A percentile compares a stretch with the other conserved stretches of the same genome.
These are phyloP conservation scores for Emergomyces pasteurianus DNA, from an alignment of 2,329 filamentous ascomycete species.

Conservation along the genomic window DNA sequence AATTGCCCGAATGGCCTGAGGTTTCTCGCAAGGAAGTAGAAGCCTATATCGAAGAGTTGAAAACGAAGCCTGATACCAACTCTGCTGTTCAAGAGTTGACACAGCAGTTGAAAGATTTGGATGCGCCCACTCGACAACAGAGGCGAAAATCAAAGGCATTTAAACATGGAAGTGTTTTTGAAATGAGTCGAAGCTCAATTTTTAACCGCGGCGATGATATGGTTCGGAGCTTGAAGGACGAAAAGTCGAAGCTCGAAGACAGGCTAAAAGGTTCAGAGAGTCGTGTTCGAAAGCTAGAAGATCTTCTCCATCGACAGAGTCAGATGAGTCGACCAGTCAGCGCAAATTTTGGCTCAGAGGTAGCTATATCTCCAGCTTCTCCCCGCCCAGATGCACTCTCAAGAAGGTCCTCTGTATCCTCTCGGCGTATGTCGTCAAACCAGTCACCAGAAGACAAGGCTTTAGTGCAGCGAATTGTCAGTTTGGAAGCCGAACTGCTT, in stretches of 20 bases:
- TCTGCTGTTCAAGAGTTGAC: conserved; percentile 58
- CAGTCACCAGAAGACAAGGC: conserved; percentile 49
- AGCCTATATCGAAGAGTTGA: conserved; percentile 56
- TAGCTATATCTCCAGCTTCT: conserved; percentile 31
- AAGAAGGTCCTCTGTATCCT: conserved; percentile 48
- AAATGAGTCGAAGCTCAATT: conserved; percentile 78
- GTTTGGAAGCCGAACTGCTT: conserved; percentile 66
- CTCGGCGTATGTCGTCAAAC: conserved; percentile 49
- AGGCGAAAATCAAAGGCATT: conserved; percentile 81
- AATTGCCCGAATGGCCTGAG: conserved; percentile 69
- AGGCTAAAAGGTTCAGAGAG: conserved; percentile 76
- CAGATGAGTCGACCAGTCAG: conserved; percentile 43
- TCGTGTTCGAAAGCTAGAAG: conserved; percentile 79
- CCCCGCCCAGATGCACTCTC: conserved; percentile 35
- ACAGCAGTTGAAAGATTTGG: conserved; percentile 67
- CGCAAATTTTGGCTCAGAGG: conserved; percentile 36
- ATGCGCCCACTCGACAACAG: conserved; percentile 73
- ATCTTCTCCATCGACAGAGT: conserved; percentile 74
- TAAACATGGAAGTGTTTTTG: conserved; percentile 91
- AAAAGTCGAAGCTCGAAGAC: conserved; percentile 63
- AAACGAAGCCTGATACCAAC: conserved; percentile 52
- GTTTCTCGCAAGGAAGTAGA: conserved; percentile 66
- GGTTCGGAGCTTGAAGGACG: conserved; percentile 63
- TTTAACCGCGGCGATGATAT: conserved; percentile 79
- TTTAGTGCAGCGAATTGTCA: conserved; percentile 48